These are phyloP conservation scores for Euphrasia arctica DNA, from an alignment of 305 asterid species.

Conservation along the genomic window DNA sequence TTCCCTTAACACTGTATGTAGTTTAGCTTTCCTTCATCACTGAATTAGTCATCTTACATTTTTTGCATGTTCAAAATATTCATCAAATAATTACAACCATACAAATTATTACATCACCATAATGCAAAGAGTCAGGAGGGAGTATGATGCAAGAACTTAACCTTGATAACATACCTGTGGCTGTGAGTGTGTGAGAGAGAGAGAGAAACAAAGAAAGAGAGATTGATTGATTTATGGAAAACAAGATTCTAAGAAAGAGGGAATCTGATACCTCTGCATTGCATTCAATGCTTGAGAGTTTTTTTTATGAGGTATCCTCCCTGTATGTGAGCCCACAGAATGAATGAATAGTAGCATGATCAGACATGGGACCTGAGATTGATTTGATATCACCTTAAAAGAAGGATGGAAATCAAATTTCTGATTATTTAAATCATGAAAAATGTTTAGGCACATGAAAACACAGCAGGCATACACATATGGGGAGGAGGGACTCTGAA, in stretches of 20 bases:
- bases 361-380: slow-evolving; percentile 1
- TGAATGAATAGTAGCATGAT: background rate
- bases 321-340: slow-evolving; percentile 7
- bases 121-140: too few species aligned
- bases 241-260: background rate
- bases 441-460: background rate
- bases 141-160: too few species aligned
- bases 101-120: too few species aligned
- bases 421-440: background rate
- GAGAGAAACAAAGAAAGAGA: background rate
- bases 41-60: too few species aligned
- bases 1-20: background rate
- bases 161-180: background rate
- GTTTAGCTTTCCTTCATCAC: too few species aligned
- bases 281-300: slow-evolving; percentile 28
- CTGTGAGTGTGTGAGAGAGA: background rate
- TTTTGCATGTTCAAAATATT: too few species aligned
- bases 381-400: background rate
- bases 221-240: too few species aligned
- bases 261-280: slow-evolving; percentile 20
- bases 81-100: too few species aligned
- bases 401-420: background rate
- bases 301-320: background rate
- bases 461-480: slow-evolving; percentile 24
- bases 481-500: slow-evolving; percentile 23